These are phyloP conservation scores for Populus hybrid DNA, from an alignment of 441 rosid genomes.

Conservation along the genomic window DNA sequence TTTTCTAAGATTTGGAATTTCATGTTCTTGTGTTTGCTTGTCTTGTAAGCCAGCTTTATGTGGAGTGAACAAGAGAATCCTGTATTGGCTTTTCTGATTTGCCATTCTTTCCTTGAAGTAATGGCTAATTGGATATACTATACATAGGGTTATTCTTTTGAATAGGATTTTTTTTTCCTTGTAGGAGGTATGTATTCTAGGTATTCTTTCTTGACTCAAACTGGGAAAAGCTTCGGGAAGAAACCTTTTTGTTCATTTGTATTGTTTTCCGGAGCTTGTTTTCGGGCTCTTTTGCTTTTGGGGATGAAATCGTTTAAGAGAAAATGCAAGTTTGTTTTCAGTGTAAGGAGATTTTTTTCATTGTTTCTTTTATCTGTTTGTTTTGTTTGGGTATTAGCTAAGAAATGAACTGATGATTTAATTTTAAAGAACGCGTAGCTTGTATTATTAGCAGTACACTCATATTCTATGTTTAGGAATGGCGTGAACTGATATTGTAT, in stretches of 20 bases:
- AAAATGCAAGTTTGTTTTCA: constrained; percentile 34
- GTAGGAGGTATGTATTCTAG: constrained; percentile 30
- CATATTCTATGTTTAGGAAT: neutral
- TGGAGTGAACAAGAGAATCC: constrained; percentile 21
- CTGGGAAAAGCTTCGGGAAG: constrained; percentile 32
- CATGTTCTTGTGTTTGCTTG: constrained; percentile 38
- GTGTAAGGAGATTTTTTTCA: constrained; percentile 26
- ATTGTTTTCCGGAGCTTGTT: constrained; percentile 36
- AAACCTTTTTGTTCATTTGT: constrained; percentile 34
- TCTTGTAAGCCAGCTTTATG: constrained; percentile 35
- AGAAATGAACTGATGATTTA: neutral
- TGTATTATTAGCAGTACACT: neutral
- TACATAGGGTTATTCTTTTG: constrained; percentile 22
- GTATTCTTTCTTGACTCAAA: constrained; percentile 25
- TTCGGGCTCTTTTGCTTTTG: constrained; percentile 12
- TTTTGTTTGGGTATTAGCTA: neutral
- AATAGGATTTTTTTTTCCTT: constrained; percentile 14
- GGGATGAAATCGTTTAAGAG: constrained; percentile 35
- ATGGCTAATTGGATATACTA: constrained; percentile 25
- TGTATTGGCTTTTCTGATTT: constrained; percentile 20
- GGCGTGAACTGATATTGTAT: neutral
- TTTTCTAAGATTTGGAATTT: constrained; percentile 36
- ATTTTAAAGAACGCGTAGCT: neutral
- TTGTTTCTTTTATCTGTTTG: neutral
- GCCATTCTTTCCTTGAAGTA: constrained; percentile 41